These are phyloP conservation scores for Thraustochytrium sp. DNA, from an alignment of 352 stramenopile genomes.

Conservation along the genomic window DNA sequence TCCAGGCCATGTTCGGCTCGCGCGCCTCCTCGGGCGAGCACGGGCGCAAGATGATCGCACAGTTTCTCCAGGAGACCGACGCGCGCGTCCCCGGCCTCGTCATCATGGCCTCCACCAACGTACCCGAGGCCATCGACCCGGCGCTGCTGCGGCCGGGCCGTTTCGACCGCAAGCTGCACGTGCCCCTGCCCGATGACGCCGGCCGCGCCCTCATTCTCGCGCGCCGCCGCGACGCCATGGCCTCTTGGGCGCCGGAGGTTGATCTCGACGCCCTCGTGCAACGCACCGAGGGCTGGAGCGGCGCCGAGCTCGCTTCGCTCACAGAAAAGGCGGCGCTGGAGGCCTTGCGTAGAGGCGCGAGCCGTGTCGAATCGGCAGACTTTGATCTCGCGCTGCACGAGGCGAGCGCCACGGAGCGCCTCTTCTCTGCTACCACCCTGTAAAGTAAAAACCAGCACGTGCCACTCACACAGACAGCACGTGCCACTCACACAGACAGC, in stretches of 20 bases:
- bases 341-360: slow-evolving; percentile 84
- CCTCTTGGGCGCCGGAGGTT: slow-evolving; percentile 68
- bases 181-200: slow-evolving; percentile 71
- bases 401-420: too few relatives aligned
- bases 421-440: too few relatives aligned
- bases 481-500: too few relatives aligned
- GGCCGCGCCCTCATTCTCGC: slow-evolving; percentile 74
- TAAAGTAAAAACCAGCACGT: too few relatives aligned
- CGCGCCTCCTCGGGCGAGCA: slow-evolving; percentile 52
- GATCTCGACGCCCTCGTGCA: slow-evolving; percentile 80
- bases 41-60: slow-evolving; percentile 88
- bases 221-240: slow-evolving; percentile 56
- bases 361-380: slow-evolving; percentile 93
- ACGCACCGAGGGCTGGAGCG: slow-evolving; percentile 90
- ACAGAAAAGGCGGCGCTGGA: slow-evolving; percentile 97
- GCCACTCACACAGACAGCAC: too few relatives aligned
- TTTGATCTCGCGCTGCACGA: slow-evolving; percentile 66
- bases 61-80: slow-evolving; percentile 94
- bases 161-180: slow-evolving; percentile 81
- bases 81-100: slow-evolving; percentile 67
- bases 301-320: slow-evolving; percentile 76
- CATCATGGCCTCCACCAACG: slow-evolving; percentile 96
- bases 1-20: slow-evolving; percentile 87
- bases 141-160: slow-evolving; percentile 84
- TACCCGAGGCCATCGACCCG: slow-evolving; percentile 87